Evolutionary conservation across 202 grass and related monocot species (phyloP), one percentile per base, ranked within the genome.

Genomic region (Eragrostis tef): DNA sequence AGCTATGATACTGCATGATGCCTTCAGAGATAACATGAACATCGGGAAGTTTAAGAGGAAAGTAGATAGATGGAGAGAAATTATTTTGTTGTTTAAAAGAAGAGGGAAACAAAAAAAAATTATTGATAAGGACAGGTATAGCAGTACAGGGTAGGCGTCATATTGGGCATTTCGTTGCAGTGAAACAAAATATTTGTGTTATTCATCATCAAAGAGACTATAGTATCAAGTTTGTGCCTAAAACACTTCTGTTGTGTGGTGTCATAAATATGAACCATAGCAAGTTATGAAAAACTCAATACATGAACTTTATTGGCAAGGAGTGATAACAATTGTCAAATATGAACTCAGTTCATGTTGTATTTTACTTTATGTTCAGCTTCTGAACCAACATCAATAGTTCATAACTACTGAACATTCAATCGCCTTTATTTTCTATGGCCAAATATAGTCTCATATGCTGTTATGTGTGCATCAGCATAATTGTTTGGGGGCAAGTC

Each of bases 91-190:
- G 7, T 41, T 67, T 34, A 10, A 31, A 26, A 0, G 51, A 67
- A 83, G 62, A 57, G 60, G 22, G 13, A 81, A 67, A 36, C 66
- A 6, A 62, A 62, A 45, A 83, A 26, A 59, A 59, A 24, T 22
- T 22, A 9, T 59, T 59, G 10, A 59, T 59, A 25, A 24, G 56
- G 24, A 59, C 3, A 59, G 2, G 21, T 59, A 12, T 59, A 59
- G 10, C 24, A 9, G 5, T 59, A 59, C 12, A 59, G 56, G 9
- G 21, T 59, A 21, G 20, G 11, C 9, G 24, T 24, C 56, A 59
- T 59, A 59, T 1, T 0, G 0, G 9, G 8, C 10, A 24, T 12
- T 59, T 59, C 2, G 24, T 59, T 59, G 26, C 14, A 26, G 13
- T 62, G 12, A 64, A 8, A 64, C 12, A 16, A 31, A 27, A 64